Base-by-base conservation (phyloP, 257 asterid genomes). In the Salvia rosmarinus region DNA sequence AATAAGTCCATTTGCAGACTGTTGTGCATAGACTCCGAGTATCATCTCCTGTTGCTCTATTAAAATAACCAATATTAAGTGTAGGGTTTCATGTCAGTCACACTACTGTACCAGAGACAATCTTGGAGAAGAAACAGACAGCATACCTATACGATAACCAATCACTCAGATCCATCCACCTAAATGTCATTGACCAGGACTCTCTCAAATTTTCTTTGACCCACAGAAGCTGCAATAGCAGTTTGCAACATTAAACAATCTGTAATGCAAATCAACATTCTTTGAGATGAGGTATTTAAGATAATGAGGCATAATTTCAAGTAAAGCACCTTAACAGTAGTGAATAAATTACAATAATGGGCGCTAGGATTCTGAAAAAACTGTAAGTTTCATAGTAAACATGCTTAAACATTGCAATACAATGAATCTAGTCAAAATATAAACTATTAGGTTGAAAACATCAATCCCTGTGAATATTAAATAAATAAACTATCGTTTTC, bases 151-250 rank as follows among this genome's bases (percentile, higher is more conserved):
- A 94, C 16, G 99, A 89, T 72, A 94, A 79, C 99, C 99, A 94
- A 78, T 94, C 99, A 82, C 98, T 91, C 79, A 94, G 84, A 79
- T 94, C 98, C 98, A 91, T 94, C 98, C 99, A 94, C 78, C 98
- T 78, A 79, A 85, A 89, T 66, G 85, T 85, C 98, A 94, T 77
- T 40, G 99, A 80, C 99, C 99, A 94, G 50, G 98, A 84, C 78
- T 91, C 98, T 70, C 67, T 88, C 80, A 94, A 75, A 77, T 91
- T 94, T 80, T 94, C 99, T 77, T 94, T 91, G 82, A 94, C 96
- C 99, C 99, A 94, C 72, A 94, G 76, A 81, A 94, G 99, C 98
- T 93, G 84, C 77, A 80, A 62, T 75, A 42, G 62, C 67, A 78
- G 70, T 70, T 66, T 39, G 62, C 73, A 74, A 76, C 73, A 77